Conservation (phyloP, 306 rosid genomes). For the Mucuna pruriens region DNA sequence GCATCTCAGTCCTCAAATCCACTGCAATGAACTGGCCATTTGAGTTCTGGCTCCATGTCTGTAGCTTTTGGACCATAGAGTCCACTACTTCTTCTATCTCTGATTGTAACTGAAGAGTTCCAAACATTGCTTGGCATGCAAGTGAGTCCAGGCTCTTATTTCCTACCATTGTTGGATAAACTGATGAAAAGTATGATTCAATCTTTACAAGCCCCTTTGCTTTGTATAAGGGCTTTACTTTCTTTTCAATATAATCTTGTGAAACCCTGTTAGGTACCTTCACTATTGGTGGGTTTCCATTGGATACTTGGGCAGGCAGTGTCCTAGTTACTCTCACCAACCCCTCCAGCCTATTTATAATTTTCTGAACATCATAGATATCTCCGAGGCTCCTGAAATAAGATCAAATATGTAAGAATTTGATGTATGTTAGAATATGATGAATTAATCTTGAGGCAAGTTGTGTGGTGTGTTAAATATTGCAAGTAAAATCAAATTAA, state of each 20-base stretch:
- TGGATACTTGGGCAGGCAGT: constrained; percentile 11
- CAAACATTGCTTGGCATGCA: constrained; percentile 53
- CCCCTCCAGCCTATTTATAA: constrained; percentile 32
- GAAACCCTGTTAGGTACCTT: constrained; percentile 47
- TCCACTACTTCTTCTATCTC: no score
- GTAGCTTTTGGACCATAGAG: no score
- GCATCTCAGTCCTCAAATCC: no score
- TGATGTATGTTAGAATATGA: not conserved
- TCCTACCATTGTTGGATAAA: constrained; percentile 29
- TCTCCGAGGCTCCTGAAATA: constrained; percentile 49
- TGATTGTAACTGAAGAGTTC: no score
- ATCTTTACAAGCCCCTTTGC: constrained; percentile 41
- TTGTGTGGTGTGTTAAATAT: not conserved
- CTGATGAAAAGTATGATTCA: constrained; percentile 48
- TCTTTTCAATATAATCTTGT: constrained; percentile 35
- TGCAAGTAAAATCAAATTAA: not conserved
- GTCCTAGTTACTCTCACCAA: constrained; percentile 44
- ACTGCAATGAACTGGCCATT: no score
- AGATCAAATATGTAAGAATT: not conserved
- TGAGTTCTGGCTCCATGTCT: no score
- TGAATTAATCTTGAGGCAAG: not conserved
- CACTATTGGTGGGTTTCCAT: constrained; percentile 23
- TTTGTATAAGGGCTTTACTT: constrained; percentile 45
- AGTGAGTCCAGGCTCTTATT: constrained; percentile 17
- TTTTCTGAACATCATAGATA: constrained; percentile 42